These are phyloP conservation scores for Pseudogymnoascus sp. DNA, from an alignment of 2,329 filamentous ascomycete genomes.

Conservation along the genomic window DNA sequence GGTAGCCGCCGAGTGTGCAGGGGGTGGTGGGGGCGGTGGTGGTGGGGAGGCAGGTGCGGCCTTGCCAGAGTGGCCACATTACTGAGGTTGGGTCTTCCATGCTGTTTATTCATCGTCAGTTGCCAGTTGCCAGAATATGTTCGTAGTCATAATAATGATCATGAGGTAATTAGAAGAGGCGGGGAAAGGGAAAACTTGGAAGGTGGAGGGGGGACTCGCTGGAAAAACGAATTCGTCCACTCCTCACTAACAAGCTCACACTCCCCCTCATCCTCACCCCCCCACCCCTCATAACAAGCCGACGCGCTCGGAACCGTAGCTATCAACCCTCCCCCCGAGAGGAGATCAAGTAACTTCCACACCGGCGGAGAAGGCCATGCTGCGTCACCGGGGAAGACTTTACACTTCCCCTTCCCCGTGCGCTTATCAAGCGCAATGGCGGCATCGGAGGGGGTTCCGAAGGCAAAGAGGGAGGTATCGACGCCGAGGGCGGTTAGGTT, in stretches of 20 bases:
- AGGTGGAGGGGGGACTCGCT: constrained; percentile 24
- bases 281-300: constrained; percentile 32
- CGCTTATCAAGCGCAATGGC: too few species aligned
- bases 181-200: constrained; percentile 10
- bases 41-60: constrained; percentile 32
- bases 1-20: constrained; percentile 4
- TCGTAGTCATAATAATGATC: too few species aligned
- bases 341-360: too few species aligned
- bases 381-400: too few species aligned
- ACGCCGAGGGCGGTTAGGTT: too few species aligned
- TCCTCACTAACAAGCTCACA: constrained; percentile 37
- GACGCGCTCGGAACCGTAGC: constrained; percentile 35
- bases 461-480: too few species aligned
- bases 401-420: too few species aligned
- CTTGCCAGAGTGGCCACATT: constrained; percentile 39
- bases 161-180: constrained; percentile 20
- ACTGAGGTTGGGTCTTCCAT: constrained; percentile 33
- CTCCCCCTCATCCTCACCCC: constrained; percentile 25
- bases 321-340: constrained; percentile 33
- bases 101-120: constrained; percentile 13
- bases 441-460: too few species aligned
- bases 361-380: too few species aligned
- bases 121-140: too few species aligned
- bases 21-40: constrained; percentile 20
- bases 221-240: constrained; percentile 30